phyloP scores from a whole-genome alignment of 1,284 basidiomycete genomes.

The Cystobasidiaceae sp. region DNA sequence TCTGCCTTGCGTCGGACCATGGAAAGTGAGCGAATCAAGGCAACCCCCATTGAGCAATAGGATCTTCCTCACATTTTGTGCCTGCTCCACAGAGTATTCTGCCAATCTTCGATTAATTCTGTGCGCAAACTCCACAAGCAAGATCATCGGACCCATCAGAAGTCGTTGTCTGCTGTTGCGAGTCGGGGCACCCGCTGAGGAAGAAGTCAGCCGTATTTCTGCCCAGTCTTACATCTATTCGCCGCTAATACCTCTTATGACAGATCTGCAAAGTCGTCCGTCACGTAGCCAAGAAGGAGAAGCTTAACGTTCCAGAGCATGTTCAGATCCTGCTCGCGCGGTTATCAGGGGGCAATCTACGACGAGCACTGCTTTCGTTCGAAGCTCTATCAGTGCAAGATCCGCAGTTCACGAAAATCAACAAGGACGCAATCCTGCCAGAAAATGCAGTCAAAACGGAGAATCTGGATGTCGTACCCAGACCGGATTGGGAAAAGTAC shows the following conservation, averaged over 20 bases:
- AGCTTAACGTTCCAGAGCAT: constrained; percentile 71
- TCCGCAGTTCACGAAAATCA: constrained; percentile 35
- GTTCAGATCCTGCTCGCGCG: constrained; percentile 68
- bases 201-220: constrained; percentile 57
- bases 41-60: background rate
- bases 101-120: constrained; percentile 93
- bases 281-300: constrained; percentile 75
- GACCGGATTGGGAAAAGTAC: constrained; percentile 99
- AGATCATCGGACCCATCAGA: constrained; percentile 94
- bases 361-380: constrained; percentile 88
- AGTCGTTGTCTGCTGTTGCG: constrained; percentile 89
- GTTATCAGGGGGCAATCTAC: constrained; percentile 82
- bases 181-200: constrained; percentile 76
- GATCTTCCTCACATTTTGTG: constrained; percentile 1
- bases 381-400: constrained; percentile 92
- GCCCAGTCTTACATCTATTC: background rate
- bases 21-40: constrained; percentile 57
- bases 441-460: constrained; percentile 26
- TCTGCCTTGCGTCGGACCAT: constrained; percentile 94
- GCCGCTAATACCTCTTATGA: background rate
- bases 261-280: constrained; percentile 77
- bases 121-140: constrained; percentile 94
- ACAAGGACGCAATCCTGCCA: constrained; percentile 4
- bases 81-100: constrained; percentile 70
- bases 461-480: constrained; percentile 66